Base-by-base conservation (phyloP, 2,329 filamentous ascomycete genomes). In the Falciphora oryzae region DNA sequence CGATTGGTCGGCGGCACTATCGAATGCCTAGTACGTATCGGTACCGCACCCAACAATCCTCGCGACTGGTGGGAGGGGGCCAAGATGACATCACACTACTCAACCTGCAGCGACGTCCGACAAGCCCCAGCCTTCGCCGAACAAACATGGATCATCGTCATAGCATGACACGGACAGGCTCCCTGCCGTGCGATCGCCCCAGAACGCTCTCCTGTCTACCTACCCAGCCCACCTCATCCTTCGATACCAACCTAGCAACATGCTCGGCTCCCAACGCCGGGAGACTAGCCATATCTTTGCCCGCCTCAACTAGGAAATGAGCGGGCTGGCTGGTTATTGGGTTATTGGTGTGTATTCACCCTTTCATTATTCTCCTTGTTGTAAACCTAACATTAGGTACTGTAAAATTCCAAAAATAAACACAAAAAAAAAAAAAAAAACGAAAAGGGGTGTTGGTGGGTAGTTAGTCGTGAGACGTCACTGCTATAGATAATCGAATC, bases 11-110 rank as follows among this genome's bases (percentile, higher is more conserved):
- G 61, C 29, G 53, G 61, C 61, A 35, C 31, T 11, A 8, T 61
- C 56, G 53, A 31, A 29, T 63, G 50, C 61, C 61, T n/a, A 63
- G 61, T 63, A 63, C 61, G 61, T 63, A 63, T 53, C 32, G 56
- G 62, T 28, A 32, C 29, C 31, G 27, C 44, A 64, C 44, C 63
- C 58, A 60, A 22, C 59, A 13, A 64, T n/a, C 44, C 44, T 53
- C 44, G 44, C 44, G 8, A 53, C 44, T 53, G 10, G 44, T 53
- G 44, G 32, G 29, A 32, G 18, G 29, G 27, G 31, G 63, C 38
- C 63, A 64, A 31, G 62, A 59, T 63, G 62, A 63, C 62, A 58
- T 59, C 38, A 57, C 56, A 58, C 50, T 32, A 44, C 57, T 58
- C 29, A 63, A 58, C 50, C 29, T 35, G 31, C 62, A 63, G 56